Base-by-base conservation (phyloP, 768 basidiomycete species). In the Suillus variegatus region DNA sequence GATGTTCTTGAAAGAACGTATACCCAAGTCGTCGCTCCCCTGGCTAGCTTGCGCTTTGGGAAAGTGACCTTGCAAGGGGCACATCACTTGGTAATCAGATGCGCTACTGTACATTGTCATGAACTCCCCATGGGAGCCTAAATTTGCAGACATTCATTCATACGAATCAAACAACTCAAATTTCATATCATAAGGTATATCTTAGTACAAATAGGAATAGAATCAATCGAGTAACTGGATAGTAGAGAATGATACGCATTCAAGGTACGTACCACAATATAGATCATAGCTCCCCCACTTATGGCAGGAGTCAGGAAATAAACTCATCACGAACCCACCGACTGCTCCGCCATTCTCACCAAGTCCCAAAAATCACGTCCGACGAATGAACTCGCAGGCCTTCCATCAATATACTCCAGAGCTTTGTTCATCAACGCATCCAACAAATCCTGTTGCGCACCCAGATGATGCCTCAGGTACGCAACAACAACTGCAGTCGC, bases 401-500 rank as follows among this genome's bases (percentile, higher is more conserved):
- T n/a, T 40, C 67, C 65, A 14, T 65, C 51, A 62, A 85, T 74
- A 67, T 73, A 85, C 56, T 81, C 81, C 57, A 67, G 65, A 7
- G 80, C 76, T 71, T 87, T 86, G 22, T 70, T 77, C 36, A 74
- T 58, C 61, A 86, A 65, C 62, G 82, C 74, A 0, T 82, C 79
- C 68, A 83, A 65, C 35, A 86, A 65, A 32, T 86, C 82, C 25
- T 74, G 81, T 12, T 75, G 76, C 8, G 62, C 62, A 38, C 70
- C 66, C 25, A 85, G 66, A 43, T 77, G 74, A 47, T 68, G 79
- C 66, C 74, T 69, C 70, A 88, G 68, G 64, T 80, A 88, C 1
- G 82, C 86, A 32, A 81, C 73, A 9, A 77, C 79, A 20, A 86
- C 72, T 6, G 78, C 78, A 3, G 86, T 87, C 38, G 82, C 78